Base-by-base conservation (phyloP, 345 rosid species). In the Populus deltoides region DNA sequence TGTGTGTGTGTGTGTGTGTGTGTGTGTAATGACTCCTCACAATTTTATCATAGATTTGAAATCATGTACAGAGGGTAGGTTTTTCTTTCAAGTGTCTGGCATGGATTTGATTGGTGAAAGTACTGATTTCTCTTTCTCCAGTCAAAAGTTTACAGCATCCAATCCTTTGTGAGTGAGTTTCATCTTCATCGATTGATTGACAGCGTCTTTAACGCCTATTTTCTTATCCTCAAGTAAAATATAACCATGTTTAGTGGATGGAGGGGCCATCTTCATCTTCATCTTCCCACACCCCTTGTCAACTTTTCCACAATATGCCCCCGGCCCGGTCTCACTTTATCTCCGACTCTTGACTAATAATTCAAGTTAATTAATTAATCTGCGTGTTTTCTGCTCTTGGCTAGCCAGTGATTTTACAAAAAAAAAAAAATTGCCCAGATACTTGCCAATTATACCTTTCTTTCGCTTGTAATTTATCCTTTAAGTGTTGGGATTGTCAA, bases 291-390 rank as follows among this genome's bases (percentile, higher is more conserved):
- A 68, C 66, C 66, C 49, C 79, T 81, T 55, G 16, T 70, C 62
- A 20, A 24, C 75, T 71, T 66, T 76, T 75, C 76, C 72, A 17
- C n/a, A 63, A 80, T 84, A 85, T 87, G 83, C 89, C 83, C 77
- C 41, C 36, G 82, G 83, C 77, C 41, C 36, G 82, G 83, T 79
- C 82, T 87, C 75, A 24, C 77, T 77, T 79, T 62, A n/a, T 57
- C 25, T 74, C 53, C 43, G 8, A 45, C 53, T 61, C 29, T 75
- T 75, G 68, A 82, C 86, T 41, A 53, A 76, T 73, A 18, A 68
- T 68, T 69, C 70, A 25, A 75, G n/a, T 31, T 66, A 66, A 31
- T 49, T 31, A 11, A 59, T n/a, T 10, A 57, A 22, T 57, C 12
- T 33, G 24, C 15, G 63, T 29, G 71, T 22, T 33, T 47, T 33